Base-by-base conservation (phyloP, 306 rosid genomes). In the Cucumis melo region DNA sequence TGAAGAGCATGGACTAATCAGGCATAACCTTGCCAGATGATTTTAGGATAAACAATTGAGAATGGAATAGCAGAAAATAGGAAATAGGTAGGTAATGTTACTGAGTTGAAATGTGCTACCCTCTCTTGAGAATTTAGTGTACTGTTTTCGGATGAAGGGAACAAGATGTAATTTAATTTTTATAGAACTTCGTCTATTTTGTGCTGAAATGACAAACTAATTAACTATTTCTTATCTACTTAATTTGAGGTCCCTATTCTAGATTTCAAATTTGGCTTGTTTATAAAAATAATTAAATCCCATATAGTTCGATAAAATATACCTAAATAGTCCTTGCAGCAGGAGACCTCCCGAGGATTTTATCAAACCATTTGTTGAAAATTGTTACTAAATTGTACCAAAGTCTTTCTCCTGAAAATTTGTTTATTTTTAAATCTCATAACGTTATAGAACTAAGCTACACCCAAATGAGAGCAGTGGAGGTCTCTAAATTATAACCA, bases 1-100 rank as follows among this genome's bases (percentile, higher is more conserved):
- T 77, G 93, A 87, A 80, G 88, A 82, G 77, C 80, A 67, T 27
- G 91, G 86, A 83, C 79, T 94, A 21, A 91, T 91, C 58, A 84
- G 84, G 79, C 97, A 93, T 80, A 82, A 75, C 32, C 91, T 91
- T 66, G 83, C 75, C 57, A 70, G 57, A 44, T 68, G 56, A 44
- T 68, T 42, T 7, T 42, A 70, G 21, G 36, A 12, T 20, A 20
- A 20, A 41, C 13, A 34, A 12, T n/a, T 66, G 66, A 14, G 6
- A 27, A 60, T 60, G 38, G 66, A 24, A 13, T 24, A 66, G 32
- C 36, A 32, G 3, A 19, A 38, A 16, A 19, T 64, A 36, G 72
- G 50, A 39, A 66, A 41, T 66, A 66, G 19, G 14, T 20, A 1
- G 7, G 21, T 27, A 15, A 61, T 61, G 2, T 62, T 62, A 20